Evolutionary conservation across 2,329 filamentous ascomycete genomes (phyloP), one percentile per base, ranked within the genome.

Genomic region (Exophiala bonariae): DNA sequence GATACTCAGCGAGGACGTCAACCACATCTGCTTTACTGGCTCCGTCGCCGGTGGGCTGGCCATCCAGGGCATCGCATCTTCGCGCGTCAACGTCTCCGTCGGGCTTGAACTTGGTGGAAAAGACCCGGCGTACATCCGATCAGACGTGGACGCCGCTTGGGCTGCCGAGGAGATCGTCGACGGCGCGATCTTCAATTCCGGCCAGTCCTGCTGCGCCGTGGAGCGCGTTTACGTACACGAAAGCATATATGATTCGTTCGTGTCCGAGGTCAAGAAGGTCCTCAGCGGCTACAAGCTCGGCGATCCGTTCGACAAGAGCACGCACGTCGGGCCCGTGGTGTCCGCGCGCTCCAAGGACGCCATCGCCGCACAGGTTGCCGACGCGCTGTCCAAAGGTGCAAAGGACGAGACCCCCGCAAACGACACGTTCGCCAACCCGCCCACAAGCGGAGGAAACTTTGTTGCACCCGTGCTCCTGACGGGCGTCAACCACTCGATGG

Each of bases 141-240:
- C 75, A 5, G 92, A 97, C 61, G 89, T 96, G 1, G 90, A 97
- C 64, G 70, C 95, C 38, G 82, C 82, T 38, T 96, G 91, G 92
- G 91, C 86, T 1, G 92, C 92, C 0, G 90, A 87, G 58, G 90
- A 96, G 70, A 93, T 97, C 61, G 89, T 97, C 11, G 92, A 97
- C 60, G 92, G 92, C 16, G 85, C 90, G n/a, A 77, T 97, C 47
- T 97, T 97, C 78, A 97, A 97, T 73, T 96, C 91, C 41, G 92
- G 92, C n/a, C 92, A 97, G 74, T 95, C 89, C 66, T 97, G 92
- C 76, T 97, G 92, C 70, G 87, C 89, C 18, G 77, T 97, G 44
- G 92, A 97, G 72, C 80, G 92, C 26, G 82, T 97, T 16, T 97
- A 97, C 62, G 91, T 97, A 4, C 83, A 93, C 61, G 86, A 87